Evolutionary conservation across 148 eudicot genomes (phyloP).

Genomic region (Simmondsia chinensis): DNA sequence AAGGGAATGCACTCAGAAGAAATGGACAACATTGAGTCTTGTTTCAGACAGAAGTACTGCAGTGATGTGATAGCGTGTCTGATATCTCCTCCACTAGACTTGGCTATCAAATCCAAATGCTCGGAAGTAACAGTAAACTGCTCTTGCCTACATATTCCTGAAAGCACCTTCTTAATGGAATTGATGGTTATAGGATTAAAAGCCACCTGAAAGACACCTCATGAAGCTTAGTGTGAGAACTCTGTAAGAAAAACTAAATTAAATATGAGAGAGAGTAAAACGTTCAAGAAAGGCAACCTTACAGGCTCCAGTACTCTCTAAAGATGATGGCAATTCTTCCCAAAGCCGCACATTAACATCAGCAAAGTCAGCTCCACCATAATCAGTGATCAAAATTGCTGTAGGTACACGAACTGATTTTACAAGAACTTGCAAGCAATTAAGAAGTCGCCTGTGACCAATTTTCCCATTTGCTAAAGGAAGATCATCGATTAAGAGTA

Average conservation of each 20-base stretch:
- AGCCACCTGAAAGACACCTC: constrained; percentile 71
- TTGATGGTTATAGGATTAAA: constrained; percentile 86
- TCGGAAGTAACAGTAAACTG: constrained; percentile 35
- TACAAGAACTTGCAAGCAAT: constrained; percentile 69
- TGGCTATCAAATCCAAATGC: constrained; percentile 67
- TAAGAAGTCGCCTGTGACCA: constrained; percentile 54
- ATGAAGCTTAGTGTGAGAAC: too few relatives aligned
- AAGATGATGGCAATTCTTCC: constrained; percentile 69
- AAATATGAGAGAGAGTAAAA: neutral
- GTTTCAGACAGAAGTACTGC: constrained; percentile 70
- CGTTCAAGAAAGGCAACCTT: constrained; percentile 57
- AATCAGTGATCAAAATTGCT: constrained; percentile 65
- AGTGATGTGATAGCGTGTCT: constrained; percentile 83
- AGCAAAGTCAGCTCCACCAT: constrained; percentile 47
- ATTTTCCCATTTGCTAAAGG: constrained; percentile 71
- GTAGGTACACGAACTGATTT: constrained; percentile 77
- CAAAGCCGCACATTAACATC: constrained; percentile 37
- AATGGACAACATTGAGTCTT: constrained; percentile 18
- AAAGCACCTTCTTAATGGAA: constrained; percentile 70
- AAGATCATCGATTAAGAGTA: constrained; percentile 85
- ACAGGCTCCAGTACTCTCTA: constrained; percentile 76
- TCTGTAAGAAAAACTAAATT: neutral
- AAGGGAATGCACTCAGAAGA: constrained; percentile 16
- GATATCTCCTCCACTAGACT: constrained; percentile 91
- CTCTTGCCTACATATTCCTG: constrained; percentile 65